Evolutionary conservation across 306 rosid genomes (phyloP), one percentile per base, ranked within the genome.

Genomic region (Dryas alaskensis): DNA sequence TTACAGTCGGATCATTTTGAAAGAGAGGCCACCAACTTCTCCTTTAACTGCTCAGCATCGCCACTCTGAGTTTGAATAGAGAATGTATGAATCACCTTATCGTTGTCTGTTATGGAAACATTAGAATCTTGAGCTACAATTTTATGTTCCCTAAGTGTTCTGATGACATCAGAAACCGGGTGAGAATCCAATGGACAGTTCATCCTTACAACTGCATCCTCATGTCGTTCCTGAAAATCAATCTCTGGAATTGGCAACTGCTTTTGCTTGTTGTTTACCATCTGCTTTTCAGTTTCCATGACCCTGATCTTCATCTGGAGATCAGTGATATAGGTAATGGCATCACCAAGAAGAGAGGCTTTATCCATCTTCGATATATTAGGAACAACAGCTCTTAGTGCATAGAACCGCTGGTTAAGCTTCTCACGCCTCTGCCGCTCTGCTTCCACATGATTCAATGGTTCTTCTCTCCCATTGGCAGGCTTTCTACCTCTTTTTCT

Each of bases 281-380:
- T 84, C 76, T 81, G 84, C 78, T 88, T 88, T 76, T 92, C 98
- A 7, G 92, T 67, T 78, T 92, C 98, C 86, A 92, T 65, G 40
- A 90, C 87, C 87, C 84, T 85, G 75, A 92, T 81, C 88, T 88
- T 92, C 81, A 73, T 84, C 79, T 92, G 98, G 39, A 92, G 96
- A 85, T 92, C 96, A 0, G 93, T 92, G 76, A 92, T 92, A 50
- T 86, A 86, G 8, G 96, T 78, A 59, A 92, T 92, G 72, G 98
- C 96, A 67, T 92, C 96, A 5, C 98, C 98, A 37, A 92, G 98
- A 3, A 92, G 84, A 73, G 98, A 92, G 14, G 98, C 98, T 83
- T 92, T 92, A 86, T 92, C 97, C 97, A 92, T 92, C 79, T 92
- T 92, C 12, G 97, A 92, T 81, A 92, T 92, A 68, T 92, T 92